Conservation (phyloP, 306 rosid genomes). For the Cucurbita ficifolia region DNA sequence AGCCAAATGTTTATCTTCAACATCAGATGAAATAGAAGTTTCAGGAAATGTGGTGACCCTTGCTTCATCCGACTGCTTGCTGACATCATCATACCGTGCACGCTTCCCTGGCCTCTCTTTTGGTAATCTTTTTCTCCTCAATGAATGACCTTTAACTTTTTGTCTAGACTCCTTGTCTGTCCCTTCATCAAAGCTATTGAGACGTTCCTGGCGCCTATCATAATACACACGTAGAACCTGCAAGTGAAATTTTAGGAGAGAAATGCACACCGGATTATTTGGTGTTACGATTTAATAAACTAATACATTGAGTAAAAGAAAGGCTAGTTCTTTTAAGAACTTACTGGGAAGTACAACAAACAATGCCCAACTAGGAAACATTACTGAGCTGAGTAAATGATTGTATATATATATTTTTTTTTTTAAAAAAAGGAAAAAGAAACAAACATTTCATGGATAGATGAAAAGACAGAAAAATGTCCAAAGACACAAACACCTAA, state of each 20-base stretch:
- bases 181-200: constrained; percentile 29
- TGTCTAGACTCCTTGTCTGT: constrained; percentile 18
- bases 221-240: constrained; percentile 70
- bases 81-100: constrained; percentile 26
- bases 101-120: constrained; percentile 32
- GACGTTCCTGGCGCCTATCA: constrained; percentile 40
- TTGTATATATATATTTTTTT: not conserved
- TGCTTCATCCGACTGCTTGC: constrained; percentile 20
- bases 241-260: not conserved
- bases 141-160: constrained; percentile 18
- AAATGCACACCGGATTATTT: not conserved
- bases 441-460: not conserved
- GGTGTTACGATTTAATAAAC: not conserved
- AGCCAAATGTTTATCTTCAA: constrained; percentile 22
- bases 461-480: not conserved
- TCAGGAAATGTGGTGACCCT: constrained; percentile 10
- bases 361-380: not conserved
- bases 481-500: not conserved
- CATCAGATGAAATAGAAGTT: constrained; percentile 17
- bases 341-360: not conserved
- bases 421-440: no score
- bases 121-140: constrained; percentile 19
- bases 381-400: not conserved
- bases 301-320: not conserved
- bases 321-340: not conserved